phyloP scores from a whole-genome alignment of 169 alveolate species.

The Plasmodium inui region DNA sequence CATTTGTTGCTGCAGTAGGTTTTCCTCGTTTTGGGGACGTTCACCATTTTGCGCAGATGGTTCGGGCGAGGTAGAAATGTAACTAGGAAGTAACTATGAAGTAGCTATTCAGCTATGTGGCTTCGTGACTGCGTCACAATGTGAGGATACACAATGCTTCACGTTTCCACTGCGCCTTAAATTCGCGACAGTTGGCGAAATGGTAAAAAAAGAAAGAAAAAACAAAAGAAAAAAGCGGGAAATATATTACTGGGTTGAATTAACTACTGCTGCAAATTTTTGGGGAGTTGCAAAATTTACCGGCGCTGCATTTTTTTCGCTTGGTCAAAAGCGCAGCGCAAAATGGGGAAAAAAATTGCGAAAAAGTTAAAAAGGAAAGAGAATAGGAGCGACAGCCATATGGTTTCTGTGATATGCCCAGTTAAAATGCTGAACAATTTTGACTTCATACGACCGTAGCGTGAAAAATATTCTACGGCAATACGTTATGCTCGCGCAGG shows the following conservation, averaged over 20 bases:
- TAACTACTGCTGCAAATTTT: not conserved
- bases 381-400: not conserved
- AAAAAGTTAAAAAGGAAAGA: too few relatives aligned
- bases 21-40: constrained; percentile 93
- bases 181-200: not conserved
- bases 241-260: not conserved
- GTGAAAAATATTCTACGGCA: not conserved
- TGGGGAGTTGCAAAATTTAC: not conserved
- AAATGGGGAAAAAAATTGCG: not conserved
- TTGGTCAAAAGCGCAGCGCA: not conserved
- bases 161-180: not conserved
- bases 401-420: not conserved
- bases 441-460: not conserved
- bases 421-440: not conserved
- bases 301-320: not conserved
- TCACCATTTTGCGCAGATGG: constrained; percentile 85
- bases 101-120: not conserved
- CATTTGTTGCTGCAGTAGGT: constrained; percentile 93
- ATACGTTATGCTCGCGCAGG: not conserved
- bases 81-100: not conserved
- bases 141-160: not conserved
- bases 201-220: not conserved
- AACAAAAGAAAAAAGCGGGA: not conserved
- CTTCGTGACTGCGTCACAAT: not conserved
- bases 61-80: not conserved